A percentile compares a stretch with the other conserved stretches of the same genome.
phyloP scores from a whole-genome alignment of 2,329 filamentous ascomycete genomes.

The Neopestalotiopsis rosae region DNA sequence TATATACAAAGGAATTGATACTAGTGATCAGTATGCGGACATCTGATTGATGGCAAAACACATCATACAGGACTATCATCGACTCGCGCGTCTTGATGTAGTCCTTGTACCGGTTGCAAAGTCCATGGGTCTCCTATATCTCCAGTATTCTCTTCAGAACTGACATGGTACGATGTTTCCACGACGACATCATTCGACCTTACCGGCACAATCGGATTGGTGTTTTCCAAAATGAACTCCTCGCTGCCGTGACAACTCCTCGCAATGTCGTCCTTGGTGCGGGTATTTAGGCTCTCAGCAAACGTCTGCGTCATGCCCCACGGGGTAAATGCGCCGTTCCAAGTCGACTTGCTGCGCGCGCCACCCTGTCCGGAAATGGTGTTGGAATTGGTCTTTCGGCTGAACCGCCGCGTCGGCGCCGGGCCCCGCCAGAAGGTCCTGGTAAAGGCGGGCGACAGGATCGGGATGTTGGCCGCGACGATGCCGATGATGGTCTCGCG shows the following conservation, averaged over 20 bases:
- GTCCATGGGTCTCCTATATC: not conserved
- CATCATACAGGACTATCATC: not conserved
- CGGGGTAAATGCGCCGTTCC: not conserved
- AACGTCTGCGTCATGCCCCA: slow-evolving; percentile 16
- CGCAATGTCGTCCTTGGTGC: not conserved
- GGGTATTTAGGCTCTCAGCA: slow-evolving; percentile 4
- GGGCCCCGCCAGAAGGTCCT: slow-evolving; percentile 32
- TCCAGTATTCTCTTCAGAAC: not conserved
- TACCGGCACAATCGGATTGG: not conserved
- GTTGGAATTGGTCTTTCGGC: not conserved
- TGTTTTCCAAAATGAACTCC: slow-evolving; percentile 14
- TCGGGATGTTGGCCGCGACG: slow-evolving; percentile 40
- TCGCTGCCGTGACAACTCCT: slow-evolving; percentile 10
- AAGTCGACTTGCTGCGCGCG: not conserved
- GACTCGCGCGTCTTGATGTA: not conserved
- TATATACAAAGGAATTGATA: no score
- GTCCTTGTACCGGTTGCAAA: not conserved
- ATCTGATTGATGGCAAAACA: not conserved
- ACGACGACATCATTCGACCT: slow-evolving; percentile 8
- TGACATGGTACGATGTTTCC: not conserved
- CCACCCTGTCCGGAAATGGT: not conserved
- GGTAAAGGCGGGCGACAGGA: slow-evolving; percentile 36
- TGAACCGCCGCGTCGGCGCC: not conserved
- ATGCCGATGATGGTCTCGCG: slow-evolving; percentile 41
- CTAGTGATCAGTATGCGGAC: not conserved